Evolutionary conservation across 306 rosid species (phyloP), one percentile per base, ranked within the genome.

Genomic region (Styphnolobium japonicum): DNA sequence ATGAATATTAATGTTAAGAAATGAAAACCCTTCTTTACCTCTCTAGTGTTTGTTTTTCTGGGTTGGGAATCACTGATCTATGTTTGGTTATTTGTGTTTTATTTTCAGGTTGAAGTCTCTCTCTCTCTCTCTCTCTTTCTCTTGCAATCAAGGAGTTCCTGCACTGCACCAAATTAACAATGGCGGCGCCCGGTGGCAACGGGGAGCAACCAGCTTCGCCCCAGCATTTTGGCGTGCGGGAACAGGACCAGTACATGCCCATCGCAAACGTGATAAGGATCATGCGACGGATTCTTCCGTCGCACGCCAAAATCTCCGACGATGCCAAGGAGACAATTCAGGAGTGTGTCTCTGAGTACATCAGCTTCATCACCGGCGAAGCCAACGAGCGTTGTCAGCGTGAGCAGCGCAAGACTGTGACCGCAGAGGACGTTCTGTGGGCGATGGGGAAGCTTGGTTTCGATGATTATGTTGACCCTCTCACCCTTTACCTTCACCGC

Each of bases 161-260:
- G n/a, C n/a, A n/a, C n/a, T n/a, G n/a, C n/a, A n/a, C n/a, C n/a
- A n/a, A n/a, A n/a, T n/a, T n/a, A n/a, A n/a, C n/a, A n/a, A n/a
- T n/a, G n/a, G n/a, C n/a, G n/a, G n/a, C n/a, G n/a, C n/a, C n/a
- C n/a, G n/a, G n/a, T n/a, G n/a, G n/a, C n/a, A n/a, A n/a, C n/a
- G n/a, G n/a, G n/a, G n/a, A n/a, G n/a, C n/a, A n/a, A n/a, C n/a
- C n/a, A n/a, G 18, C 55, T 48, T 15, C 19, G n/a, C 21, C 55
- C 2, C 16, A n/a, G n/a, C n/a, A n/a, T 48, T n/a, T 15, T 16
- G 55, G 21, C 21, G 12, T 68, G 22, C 55, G 85, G 7, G 97
- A 90, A 5, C 97, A 92, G 25, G 92, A 92, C 62, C 96, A 81
- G 33, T 89, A 84, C 89, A 87, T 92, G 97, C 97, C 97, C 0